Evolutionary conservation across 2,329 filamentous ascomycete genomes (phyloP), one percentile per base, ranked within the genome.

Genomic region (Purpureocillium takamizusanense): DNA sequence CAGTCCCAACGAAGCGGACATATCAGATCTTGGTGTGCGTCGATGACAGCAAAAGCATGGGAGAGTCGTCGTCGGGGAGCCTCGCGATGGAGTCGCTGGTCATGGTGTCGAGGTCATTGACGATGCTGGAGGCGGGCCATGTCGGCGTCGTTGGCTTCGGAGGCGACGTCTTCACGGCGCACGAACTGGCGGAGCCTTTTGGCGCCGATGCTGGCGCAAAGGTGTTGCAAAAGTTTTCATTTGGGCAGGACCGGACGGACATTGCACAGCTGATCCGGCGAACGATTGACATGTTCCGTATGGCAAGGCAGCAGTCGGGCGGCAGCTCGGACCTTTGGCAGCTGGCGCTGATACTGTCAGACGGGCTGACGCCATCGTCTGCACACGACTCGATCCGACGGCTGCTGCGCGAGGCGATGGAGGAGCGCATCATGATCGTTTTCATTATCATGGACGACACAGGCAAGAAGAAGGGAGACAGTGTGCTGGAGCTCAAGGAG

Each of bases 1-100:
- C 79, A 27, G 80, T 95, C 36, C 94, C 94, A 1, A 90, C 83
- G 29, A 97, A 97, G 65, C 83, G 94, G 31, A 83, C 82, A 41
- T 98, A 98, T 64, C 94, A 99, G 62, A 94, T 98, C 60, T 80
- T 98, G 67, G 82, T 99, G 36, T 94, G 92, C 30, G 87, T 99
- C 29, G 92, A 99, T 60, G 92, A 98, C 67, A 90, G 83, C 52
- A 86, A 85, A 60, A 88, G 81, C 43, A 99, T 99, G 92, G 81
- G 85, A 13, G 88, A 95, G 56, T 71, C 71, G 2, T 78, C 75
- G 17, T 83, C 83, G 9, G 84, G 83, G 31, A 73, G 77, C 14
- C 75, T 98, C 4, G 92, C 92, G 0, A 87, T 98, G 56, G 88
- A 97, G 56, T 95, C 90, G 0, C 78, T 98, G 3, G 89, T 94